Base-by-base conservation (phyloP, 2,329 filamentous ascomycete species). In the Domatiomyces catenatus region DNA sequence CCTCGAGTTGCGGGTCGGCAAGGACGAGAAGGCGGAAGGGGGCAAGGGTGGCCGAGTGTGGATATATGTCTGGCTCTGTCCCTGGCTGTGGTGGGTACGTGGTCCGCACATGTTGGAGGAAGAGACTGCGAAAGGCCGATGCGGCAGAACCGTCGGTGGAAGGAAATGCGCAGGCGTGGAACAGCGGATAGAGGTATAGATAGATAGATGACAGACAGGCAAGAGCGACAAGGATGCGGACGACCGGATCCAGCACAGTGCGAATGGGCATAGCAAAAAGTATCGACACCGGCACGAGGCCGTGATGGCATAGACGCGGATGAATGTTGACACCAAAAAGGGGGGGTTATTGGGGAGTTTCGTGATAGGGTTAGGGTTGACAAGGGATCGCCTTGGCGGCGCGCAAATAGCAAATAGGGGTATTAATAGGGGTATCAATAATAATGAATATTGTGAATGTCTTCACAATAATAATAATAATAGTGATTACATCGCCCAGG, bases 1-100 rank as follows among this genome's bases (percentile, higher is more conserved):
- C 90, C 69, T 96, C 90, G 49, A 96, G 77, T 66, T 96, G 90
- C 4, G 90, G 90, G 65, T 96, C 90, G 54, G 85, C 90, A 19
- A 96, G 77, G 1, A 88, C 81, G 12, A 96, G 81, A 2, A 96
- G 78, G 52, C 90, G 79, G 62, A 96, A 94, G 0, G 88, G 86
- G 58, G 50, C 49, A 12, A 44, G 42, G 12, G 42, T 6, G 20
- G 42, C 17, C 3, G 28, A 10, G 8, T 36, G 28, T 36, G 28
- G 28, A 36, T 36, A 12, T 36, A 10, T 10, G 8, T 36, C 4
- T 10, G 28, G 28, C 42, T 8, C 8, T 19, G 42, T 2, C 12
- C 17, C 28, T 64, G 57, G 50, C 56, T 61, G 44, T 52, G 60
- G 59, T 44, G 26, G 43, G 42, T 3, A 36, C 19, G 57, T 51